These are phyloP conservation scores for Trichoderma virens DNA, from an alignment of 495 filamentous ascomycete species.

Conservation along the genomic window DNA sequence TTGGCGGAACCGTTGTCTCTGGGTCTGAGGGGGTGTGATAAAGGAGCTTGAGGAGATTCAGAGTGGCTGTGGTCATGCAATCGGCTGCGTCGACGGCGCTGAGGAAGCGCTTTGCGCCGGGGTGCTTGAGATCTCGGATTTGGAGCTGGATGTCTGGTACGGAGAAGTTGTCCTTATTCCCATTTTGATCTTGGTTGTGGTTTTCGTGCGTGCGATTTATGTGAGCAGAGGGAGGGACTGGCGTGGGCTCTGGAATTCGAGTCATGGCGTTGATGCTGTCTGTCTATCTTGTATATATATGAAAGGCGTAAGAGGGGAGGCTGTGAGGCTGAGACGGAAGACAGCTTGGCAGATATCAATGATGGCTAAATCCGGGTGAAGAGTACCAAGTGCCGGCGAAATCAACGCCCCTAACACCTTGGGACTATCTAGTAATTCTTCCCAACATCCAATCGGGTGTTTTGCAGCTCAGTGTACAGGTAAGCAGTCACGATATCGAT, in stretches of 20 bases:
- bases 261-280: neutral
- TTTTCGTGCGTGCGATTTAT: neutral
- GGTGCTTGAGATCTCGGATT: slow-evolving; percentile 59
- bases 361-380: neutral
- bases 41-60: slow-evolving; percentile 55
- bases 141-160: slow-evolving; percentile 64
- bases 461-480: too few species aligned
- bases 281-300: too few species aligned
- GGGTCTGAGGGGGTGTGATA: slow-evolving; percentile 41
- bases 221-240: neutral
- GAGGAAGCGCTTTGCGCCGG: slow-evolving; percentile 57
- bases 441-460: neutral
- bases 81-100: slow-evolving; percentile 46
- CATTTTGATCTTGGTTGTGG: neutral
- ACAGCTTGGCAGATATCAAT: too few species aligned
- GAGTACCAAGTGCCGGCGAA: neutral
- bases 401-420: too few species aligned
- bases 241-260: neutral
- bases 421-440: neutral
- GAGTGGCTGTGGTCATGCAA: slow-evolving; percentile 53
- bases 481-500: neutral
- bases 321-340: too few species aligned
- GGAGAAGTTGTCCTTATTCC: slow-evolving; percentile 22
- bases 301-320: too few species aligned
- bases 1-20: slow-evolving; percentile 35